Percentiles rank a stretch among this genome's conserved stretches.
Evolutionary conservation across 2,329 filamentous ascomycete genomes (phyloP).

Genomic region (Trichothecium roseum): DNA sequence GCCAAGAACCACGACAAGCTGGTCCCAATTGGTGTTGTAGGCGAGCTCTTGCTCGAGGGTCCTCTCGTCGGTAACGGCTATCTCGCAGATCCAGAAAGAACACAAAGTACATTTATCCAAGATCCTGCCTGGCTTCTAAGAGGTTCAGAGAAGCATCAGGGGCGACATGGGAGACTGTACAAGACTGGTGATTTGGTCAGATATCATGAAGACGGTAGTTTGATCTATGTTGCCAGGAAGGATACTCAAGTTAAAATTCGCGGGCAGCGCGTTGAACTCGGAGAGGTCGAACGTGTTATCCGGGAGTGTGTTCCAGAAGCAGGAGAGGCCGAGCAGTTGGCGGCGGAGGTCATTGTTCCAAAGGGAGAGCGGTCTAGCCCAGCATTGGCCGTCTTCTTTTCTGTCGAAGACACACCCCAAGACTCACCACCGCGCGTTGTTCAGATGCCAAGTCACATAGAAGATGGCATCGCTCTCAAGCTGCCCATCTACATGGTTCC

Average conservation of each 20-base stretch:
- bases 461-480: too few species aligned
- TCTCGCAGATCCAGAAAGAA: slow-evolving; percentile 38
- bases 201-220: slow-evolving; percentile 27
- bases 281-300: slow-evolving; percentile 7
- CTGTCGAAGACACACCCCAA: too few species aligned
- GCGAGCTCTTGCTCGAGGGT: slow-evolving; percentile 1
- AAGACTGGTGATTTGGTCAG: slow-evolving; percentile 35
- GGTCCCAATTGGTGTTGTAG: slow-evolving; percentile 23
- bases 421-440: too few species aligned
- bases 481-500: slow-evolving; percentile 12
- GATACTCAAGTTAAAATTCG: slow-evolving; percentile 48
- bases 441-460: too few species aligned
- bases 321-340: too few species aligned
- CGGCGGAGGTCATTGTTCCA: too few species aligned
- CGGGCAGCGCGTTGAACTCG: slow-evolving; percentile 43
- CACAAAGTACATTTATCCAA: slow-evolving; percentile 32
- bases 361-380: too few species aligned
- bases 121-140: slow-evolving; percentile 13
- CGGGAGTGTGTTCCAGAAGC: too few species aligned
- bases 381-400: too few species aligned
- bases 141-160: too few species aligned
- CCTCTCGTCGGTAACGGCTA: slow-evolving; percentile 40
- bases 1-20: too few species aligned
- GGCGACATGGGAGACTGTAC: slow-evolving; percentile 27
- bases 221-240: slow-evolving; percentile 38